Base-by-base conservation (phyloP, 1,139 yeast species). In the Diutina sp. region DNA sequence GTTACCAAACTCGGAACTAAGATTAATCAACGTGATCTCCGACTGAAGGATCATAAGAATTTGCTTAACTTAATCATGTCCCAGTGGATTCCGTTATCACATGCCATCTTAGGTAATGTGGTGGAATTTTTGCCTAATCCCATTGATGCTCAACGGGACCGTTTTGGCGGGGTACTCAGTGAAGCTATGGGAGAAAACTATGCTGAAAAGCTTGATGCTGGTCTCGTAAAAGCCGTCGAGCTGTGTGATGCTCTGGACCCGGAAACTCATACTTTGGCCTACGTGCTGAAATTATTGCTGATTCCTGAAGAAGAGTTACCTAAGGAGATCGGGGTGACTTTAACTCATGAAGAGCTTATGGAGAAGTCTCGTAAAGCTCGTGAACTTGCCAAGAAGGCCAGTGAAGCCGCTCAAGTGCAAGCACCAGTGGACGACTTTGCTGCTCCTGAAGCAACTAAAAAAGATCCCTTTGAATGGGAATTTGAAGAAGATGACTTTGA, bases 61-160 rank as follows among this genome's bases (percentile, higher is more conserved):
- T 69, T 90, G 52, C 69, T 90, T 47, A 79, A 78, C 58, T 73
- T 82, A n/a, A 81, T 95, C 11, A 83, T 91, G 83, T 82, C 90
- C 1, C 98, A 91, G 66, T 95, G 99, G 98, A 74, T 95, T 30
- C 98, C 99, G 0, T 80, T 95, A 9, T 87, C 97, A 46, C 85
- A 88, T 56, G 90, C 98, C 0, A 80, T 93, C 25, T 71, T 93
- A 46, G 79, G 95, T 11, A 83, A 95, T 2, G 96, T 93, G 2
- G 86, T 91, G 51, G 95, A 90, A 58, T 82, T 82, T 60, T 69
- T 95, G 55, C 97, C 98, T 0, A 86, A 95, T 14, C 99, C 99
- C 0, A 64, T 77, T 3, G 74, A 69, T 1, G 88, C 97, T 0
- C 99, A 95, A 67, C 69, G 69, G 25, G 82, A 77, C 52, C 80